Conservation (phyloP, 1,284 basidiomycete species). For the Microstroma glucosiphilum region DNA sequence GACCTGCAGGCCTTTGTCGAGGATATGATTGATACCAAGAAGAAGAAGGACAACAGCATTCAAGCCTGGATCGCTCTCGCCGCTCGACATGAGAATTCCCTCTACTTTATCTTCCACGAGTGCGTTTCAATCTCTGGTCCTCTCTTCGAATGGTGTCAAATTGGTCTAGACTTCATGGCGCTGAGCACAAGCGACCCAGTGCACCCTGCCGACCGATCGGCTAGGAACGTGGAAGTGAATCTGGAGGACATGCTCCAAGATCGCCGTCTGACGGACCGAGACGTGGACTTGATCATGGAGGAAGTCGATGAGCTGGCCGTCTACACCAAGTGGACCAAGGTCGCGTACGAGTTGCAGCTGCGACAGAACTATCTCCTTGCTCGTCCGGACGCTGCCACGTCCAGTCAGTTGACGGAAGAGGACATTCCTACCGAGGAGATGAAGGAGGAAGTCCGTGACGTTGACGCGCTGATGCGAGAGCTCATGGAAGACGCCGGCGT, state of each 20-base stretch:
- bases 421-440: slow-evolving; percentile 21
- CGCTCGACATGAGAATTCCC: slow-evolving; percentile 41
- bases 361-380: slow-evolving; percentile 42
- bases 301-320: slow-evolving; percentile 34
- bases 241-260: slow-evolving; percentile 46
- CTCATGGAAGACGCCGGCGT: slow-evolving; percentile 34
- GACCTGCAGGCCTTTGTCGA: slow-evolving; percentile 46
- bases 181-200: slow-evolving; percentile 44
- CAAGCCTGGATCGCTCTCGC: slow-evolving; percentile 45
- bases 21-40: slow-evolving; percentile 39
- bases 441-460: slow-evolving; percentile 27
- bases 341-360: slow-evolving; percentile 45
- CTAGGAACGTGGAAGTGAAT: slow-evolving; percentile 45
- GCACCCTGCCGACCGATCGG: slow-evolving; percentile 38
- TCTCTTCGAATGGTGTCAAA: slow-evolving; percentile 42
- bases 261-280: slow-evolving; percentile 33
- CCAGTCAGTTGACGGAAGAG: slow-evolving; percentile 25
- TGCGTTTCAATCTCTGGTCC: slow-evolving; percentile 36
- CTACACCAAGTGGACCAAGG: slow-evolving; percentile 44
- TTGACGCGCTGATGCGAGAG: slow-evolving; percentile 35
- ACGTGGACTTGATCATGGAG: slow-evolving; percentile 35
- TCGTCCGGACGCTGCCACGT: slow-evolving; percentile 25
- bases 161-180: slow-evolving; percentile 43
- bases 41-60: slow-evolving; percentile 26
- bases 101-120: slow-evolving; percentile 47